Base-by-base conservation (phyloP, 208 protist genomes). In the Endotrypanum monterogeii region DNA sequence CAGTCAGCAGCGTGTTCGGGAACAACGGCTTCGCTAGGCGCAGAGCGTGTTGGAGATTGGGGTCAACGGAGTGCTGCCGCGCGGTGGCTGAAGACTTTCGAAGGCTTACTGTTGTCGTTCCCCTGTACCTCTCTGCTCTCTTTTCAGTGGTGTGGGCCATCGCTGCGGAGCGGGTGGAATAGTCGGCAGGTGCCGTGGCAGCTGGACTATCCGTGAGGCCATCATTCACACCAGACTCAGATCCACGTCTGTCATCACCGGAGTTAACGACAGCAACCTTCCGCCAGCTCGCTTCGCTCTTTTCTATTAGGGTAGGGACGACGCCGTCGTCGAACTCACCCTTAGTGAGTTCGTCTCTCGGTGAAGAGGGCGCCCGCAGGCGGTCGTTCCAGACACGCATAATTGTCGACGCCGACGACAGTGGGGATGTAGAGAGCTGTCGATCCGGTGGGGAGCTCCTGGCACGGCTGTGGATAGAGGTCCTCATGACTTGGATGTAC, bases 1-100 rank as follows among this genome's bases (percentile, higher is more conserved):
- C 78, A 28, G 89, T 88, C 67, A 91, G 81, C 18, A 96, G 80
- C 20, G 71, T 85, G 46, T 82, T 83, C 35, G 73, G 78, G 74
- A 97, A 94, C 20, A 95, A 79, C 39, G 83, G 81, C 67, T 88
- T 84, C 16, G 67, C 68, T n/a, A 69, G 55, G 11, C 23, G 0
- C 23, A 73, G 44, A 11, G 28, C 16, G 6, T 9, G 52, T 5
- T 76, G 70, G 39, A 44, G 52, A 14, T 48, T 75, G 23, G 76
- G 76, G 63, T 80, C 76, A 37, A 72, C 39, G 4, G 63, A 23
- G 63, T 50, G 70, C 23, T 68, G 74, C n/a, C 39, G 25, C 1
- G 51, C 32, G 4, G n/a, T 32, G 32, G 46, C 67, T 23, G 67
- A 52, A 1, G 56, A 32, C 14, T 18, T 14, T 14, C 30, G 48